Percentiles rank a stretch among this genome's conserved stretches.
Conservation (phyloP, 1,284 basidiomycete species). For the Trametes hirsuta region DNA sequence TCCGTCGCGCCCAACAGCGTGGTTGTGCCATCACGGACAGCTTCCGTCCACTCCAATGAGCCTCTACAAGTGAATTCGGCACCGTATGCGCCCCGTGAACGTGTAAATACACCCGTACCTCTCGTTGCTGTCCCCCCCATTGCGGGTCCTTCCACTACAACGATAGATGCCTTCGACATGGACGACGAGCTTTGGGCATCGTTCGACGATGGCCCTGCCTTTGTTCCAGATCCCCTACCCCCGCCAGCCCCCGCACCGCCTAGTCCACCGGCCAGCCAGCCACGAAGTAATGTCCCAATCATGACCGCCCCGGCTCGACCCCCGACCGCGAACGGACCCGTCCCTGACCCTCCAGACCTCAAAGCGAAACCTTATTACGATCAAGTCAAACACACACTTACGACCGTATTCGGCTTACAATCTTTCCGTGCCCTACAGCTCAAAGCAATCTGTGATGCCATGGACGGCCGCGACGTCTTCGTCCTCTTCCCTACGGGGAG, state of each 20-base stretch:
- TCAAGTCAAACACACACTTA: constrained; percentile 69
- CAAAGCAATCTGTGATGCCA: constrained; percentile 82
- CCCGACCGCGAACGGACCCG: not conserved
- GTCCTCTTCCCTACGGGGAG: constrained; percentile 98
- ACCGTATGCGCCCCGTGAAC: too few relatives aligned
- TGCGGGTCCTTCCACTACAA: not conserved
- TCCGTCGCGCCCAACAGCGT: not conserved
- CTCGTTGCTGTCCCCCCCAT: not conserved
- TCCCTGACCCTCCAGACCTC: constrained; percentile 4
- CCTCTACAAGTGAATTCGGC: not conserved
- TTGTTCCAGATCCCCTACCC: not conserved
- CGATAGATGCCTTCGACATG: not conserved
- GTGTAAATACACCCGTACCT: too few relatives aligned
- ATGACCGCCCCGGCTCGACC: not conserved
- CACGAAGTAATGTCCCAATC: not conserved
- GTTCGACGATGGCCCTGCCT: constrained; percentile 12
- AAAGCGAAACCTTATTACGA: constrained; percentile 44
- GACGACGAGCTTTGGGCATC: constrained; percentile 21
- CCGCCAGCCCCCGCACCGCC: not conserved
- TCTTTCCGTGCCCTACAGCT: constrained; percentile 86
- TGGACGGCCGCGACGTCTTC: constrained; percentile 87
- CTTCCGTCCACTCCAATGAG: not conserved
- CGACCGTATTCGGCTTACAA: constrained; percentile 67
- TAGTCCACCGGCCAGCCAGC: constrained; percentile 19
- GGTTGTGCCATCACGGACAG: not conserved